Evolutionary conservation across 2,329 filamentous ascomycete species (phyloP), one percentile per base, ranked within the genome.

Genomic region (Teratosphaeria gauchensis): DNA sequence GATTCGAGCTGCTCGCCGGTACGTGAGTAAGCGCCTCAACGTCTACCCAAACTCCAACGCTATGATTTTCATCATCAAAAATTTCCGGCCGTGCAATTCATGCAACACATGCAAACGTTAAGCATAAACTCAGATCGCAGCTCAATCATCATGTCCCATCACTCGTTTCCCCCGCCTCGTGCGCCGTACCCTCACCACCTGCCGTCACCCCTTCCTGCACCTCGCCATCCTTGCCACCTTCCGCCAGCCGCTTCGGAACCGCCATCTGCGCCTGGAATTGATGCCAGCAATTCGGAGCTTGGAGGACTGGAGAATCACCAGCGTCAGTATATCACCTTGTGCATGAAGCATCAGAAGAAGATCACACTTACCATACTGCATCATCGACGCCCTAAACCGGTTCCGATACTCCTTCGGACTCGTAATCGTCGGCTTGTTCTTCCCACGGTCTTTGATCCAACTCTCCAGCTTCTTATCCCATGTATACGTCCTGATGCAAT

Each of bases 391-490:
- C 64, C 94, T 79, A 77, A 99, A 99, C 5, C 94, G 85, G 66
- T 89, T 92, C 74, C 96, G 95, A 73, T 99, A 99, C 75, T 99
- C 94, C 76, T 94, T 95, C 1, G 94, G 95, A 74, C 89, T 95
- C 11, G 94, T 99, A 55, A 99, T 94, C 0, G 94, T 99, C 8
- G 95, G 95, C 62, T 90, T 83, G 66, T 86, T 87, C 73, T 86
- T 86, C 68, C 95, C 94, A 46, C 92, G 88, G 70, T 97, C 92
- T 75, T 99, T 99, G 81, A 99, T 96, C 94, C 94, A 99, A 57
- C 88, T 94, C 77, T 99, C 94, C n/a, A 99, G 83, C 72, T 96
- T 96, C 80, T 99, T 99, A 78, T 99, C 94, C 91, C 94, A 99
- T 0, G 94, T 99, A 72, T 97, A 99, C 0, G 94, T 99, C 58